Base-by-base conservation (phyloP, 768 basidiomycete species). In the Mycena alexandri region DNA sequence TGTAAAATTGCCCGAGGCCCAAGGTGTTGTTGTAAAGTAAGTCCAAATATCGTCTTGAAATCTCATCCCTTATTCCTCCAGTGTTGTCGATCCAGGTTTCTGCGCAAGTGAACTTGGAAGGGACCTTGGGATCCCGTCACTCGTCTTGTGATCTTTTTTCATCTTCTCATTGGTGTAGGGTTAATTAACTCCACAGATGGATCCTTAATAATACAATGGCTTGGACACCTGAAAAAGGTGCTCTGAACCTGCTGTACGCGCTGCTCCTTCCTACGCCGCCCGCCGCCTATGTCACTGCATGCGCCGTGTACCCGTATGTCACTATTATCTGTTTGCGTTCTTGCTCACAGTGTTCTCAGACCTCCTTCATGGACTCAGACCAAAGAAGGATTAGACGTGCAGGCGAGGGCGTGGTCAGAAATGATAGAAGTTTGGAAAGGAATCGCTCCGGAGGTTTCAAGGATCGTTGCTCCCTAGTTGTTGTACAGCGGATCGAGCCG, bases 11-110 rank as follows among this genome's bases (percentile, higher is more conserved):
- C 54, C 63, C 13, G 21, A 29, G 2, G 69, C 69, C 3, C 25
- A 66, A 25, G 61, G 57, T 11, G 68, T 70, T 10, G 64, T 70
- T 2, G 64, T 70, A 36, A 70, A 70, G 69, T 70, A 62, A 2
- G 61, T 46, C 8, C 42, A 38, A 9, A 38, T 11, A 10, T 38
- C 10, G 14, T 9, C 29, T 22, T n/a, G 13, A 7, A 24, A 33
- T 2, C 42, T 34, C 14, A 44, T 51, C 0, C 17, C 42, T 16
- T 17, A n/a, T 14, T 38, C 11, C 9, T 62, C 17, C 43, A 70
- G 69, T 33, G 51, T 63, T 19, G 64, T 55, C 21, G 21, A 24
- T 21, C 69, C 61, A 11, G 69, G 65, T 1, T 55, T 70, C 19
- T 62, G 55, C 38, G 29, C n/a, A 14, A 56, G 53, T 42, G 60